Base-by-base conservation (phyloP, 352 stramenopile species). In the Phytopythium oedochilum region DNA sequence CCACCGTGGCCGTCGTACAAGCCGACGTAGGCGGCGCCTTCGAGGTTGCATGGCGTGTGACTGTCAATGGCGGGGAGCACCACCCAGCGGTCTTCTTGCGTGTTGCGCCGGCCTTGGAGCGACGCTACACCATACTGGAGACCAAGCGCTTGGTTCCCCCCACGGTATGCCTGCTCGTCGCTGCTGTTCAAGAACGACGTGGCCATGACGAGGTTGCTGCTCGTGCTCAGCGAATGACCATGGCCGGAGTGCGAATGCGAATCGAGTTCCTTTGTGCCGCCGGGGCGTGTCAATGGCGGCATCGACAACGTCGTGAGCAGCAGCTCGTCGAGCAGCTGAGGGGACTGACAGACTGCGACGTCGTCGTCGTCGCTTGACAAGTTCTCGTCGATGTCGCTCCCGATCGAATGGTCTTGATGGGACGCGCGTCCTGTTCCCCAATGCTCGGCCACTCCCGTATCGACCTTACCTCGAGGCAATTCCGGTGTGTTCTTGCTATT, bases 1-100 rank as follows among this genome's bases (percentile, higher is more conserved):
- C 87, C 88, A 1, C 78, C 78, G 23, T 96, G 88, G 23, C 87
- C 87, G 50, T 96, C 87, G 65, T 92, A 96, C 22, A 96, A 42
- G 0, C 77, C 88, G 17, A 90, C 64, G 49, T 89, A 94, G 10
- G 78, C 64, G 17, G 55, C 76, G 22, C 47, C 39, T 1, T 40
- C 22, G 29, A 49, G 71, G 5, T 63, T 52, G 2, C 63, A 22
- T 25, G 55, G 63, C 18, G 29, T 40, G 2, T 48, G 34, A 1
- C 5, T 10, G 5, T 60, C 55, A 20, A 92, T 64, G 14, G 61
- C 48, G 23, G 78, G 71, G 11, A 91, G 54, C 3, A 87, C 71
- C 0, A 81, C 70, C 72, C 76, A 91, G 11, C 76, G 75, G 34
- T 92, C 83, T 68, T 92, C 83, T 53, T 92, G 83, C 0, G 69